Evolutionary conservation across 2,329 filamentous ascomycete species (phyloP), one percentile per base, ranked within the genome.

Genomic region (Alternaria arbusti): DNA sequence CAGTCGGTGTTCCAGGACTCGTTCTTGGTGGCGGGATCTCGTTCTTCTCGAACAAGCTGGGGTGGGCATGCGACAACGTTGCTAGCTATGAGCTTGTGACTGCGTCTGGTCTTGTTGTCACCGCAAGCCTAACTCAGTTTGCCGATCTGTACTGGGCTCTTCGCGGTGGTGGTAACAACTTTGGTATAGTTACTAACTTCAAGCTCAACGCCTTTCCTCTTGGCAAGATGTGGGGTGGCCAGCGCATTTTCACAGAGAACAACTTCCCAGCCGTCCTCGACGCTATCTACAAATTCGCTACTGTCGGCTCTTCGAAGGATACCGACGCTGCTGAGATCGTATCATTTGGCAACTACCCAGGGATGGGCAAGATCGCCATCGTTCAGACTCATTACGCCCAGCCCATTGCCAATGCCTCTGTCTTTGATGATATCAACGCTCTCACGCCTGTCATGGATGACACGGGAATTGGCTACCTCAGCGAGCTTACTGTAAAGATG

Each of bases 61-160:
- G 74, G 10, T 68, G 63, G 59, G 70, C 69, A 5, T 70, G 65
- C n/a, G 70, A 81, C 57, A 78, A 74, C 45, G 74, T 81, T 13
- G 67, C 69, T 6, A 23, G 66, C 70, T 69, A 63, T 36, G 67
- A 69, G 23, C 56, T 69, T 50, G 82, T 82, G 3, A 78, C 84
- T 5, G 81, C 79, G 1, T 73, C 83, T 55, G 57, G 64, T 7
- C 60, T 66, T 7, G 80, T 81, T 55, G 72, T 84, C 20, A 72
- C 69, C 13, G 49, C 55, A 8, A 64, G 49, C 77, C 66, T 59
- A 67, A 81, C 64, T 13, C 28, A 30, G 28, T 30, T 30, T 1
- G 28, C 63, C 3, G 82, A 84, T 45, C 76, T 82, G 5, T 82
- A 78, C 69, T 71, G 67, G 59, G 78, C 76, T 3, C 71, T 81